These are phyloP conservation scores for Dittrichia graveolens DNA, from an alignment of 129 eudicot species.

Conservation along the genomic window DNA sequence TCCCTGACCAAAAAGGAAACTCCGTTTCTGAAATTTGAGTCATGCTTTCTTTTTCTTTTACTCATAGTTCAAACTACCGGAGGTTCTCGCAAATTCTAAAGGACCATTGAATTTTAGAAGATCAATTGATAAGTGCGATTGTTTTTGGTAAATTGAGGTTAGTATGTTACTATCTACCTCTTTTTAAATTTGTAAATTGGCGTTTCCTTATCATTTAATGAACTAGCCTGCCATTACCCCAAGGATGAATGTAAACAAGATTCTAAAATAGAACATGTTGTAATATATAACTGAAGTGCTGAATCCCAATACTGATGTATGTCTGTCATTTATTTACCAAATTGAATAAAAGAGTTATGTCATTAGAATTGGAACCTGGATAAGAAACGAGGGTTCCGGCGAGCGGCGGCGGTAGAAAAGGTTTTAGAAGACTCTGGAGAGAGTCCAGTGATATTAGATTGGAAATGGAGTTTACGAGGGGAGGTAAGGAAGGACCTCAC, in stretches of 20 bases:
- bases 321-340: neutral
- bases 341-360: neutral
- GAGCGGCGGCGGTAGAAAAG: slow-evolving; percentile 24
- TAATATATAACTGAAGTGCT: neutral
- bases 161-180: neutral
- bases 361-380: slow-evolving; percentile 29
- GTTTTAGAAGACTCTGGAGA: slow-evolving; percentile 34
- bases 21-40: neutral
- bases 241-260: neutral
- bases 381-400: slow-evolving; percentile 37
- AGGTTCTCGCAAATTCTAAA: neutral
- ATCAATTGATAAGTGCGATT: neutral
- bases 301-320: neutral
- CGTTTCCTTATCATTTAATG: neutral
- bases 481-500: slow-evolving; percentile 30
- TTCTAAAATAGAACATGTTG: neutral
- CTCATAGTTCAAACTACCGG: slow-evolving; percentile 1
- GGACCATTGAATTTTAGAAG: neutral
- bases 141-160: neutral
- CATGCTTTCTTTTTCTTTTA: no score
- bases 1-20: neutral
- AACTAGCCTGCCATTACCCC: neutral
- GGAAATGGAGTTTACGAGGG: slow-evolving; percentile 27
- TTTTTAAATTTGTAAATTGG: neutral
- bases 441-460: slow-evolving; percentile 9